Evolutionary conservation across 768 basidiomycete genomes (phyloP).

Genomic region (Tylopilus vinaceipallidus): DNA sequence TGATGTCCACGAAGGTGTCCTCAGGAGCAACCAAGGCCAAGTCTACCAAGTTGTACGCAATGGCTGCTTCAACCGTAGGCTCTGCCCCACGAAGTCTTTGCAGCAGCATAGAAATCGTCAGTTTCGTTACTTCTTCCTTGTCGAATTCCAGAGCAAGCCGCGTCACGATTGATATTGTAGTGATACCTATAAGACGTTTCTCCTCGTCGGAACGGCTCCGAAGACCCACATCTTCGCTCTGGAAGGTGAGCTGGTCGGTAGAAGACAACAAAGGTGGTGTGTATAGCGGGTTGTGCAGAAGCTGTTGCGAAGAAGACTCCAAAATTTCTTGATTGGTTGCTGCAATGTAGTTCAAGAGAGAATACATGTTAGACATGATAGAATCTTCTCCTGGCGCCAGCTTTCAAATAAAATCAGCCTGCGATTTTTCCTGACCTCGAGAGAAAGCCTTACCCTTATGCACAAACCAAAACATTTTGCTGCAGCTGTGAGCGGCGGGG

Average conservation of each 20-base stretch:
- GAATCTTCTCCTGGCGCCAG: constrained; percentile 85
- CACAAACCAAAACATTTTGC: constrained; percentile 90
- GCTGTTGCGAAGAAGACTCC: constrained; percentile 47
- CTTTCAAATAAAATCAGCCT: constrained; percentile 36
- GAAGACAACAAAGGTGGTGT: constrained; percentile 29
- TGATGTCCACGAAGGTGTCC: constrained; percentile 78
- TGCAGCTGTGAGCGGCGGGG: constrained; percentile 78
- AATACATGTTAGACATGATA: constrained; percentile 95
- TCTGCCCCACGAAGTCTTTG: constrained; percentile 85
- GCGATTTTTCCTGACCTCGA: background rate
- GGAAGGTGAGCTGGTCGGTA: constrained; percentile 48
- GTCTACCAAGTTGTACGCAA: constrained; percentile 89
- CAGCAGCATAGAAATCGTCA: constrained; percentile 90
- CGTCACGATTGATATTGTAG: constrained; percentile 89
- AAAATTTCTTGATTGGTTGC: constrained; percentile 76
- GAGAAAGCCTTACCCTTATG: constrained; percentile 56
- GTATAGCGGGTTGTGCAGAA: constrained; percentile 42
- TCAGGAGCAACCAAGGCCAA: constrained; percentile 79
- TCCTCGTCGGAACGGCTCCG: constrained; percentile 79
- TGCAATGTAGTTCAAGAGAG: constrained; percentile 88
- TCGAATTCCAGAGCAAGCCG: constrained; percentile 84
- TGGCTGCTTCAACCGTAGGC: constrained; percentile 85
- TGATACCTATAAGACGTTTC: constrained; percentile 79
- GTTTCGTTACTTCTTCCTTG: constrained; percentile 81
- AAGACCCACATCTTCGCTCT: constrained; percentile 62